Evolutionary conservation across 768 basidiomycete species (phyloP).

Genomic region (Scleroderma citrinum): DNA sequence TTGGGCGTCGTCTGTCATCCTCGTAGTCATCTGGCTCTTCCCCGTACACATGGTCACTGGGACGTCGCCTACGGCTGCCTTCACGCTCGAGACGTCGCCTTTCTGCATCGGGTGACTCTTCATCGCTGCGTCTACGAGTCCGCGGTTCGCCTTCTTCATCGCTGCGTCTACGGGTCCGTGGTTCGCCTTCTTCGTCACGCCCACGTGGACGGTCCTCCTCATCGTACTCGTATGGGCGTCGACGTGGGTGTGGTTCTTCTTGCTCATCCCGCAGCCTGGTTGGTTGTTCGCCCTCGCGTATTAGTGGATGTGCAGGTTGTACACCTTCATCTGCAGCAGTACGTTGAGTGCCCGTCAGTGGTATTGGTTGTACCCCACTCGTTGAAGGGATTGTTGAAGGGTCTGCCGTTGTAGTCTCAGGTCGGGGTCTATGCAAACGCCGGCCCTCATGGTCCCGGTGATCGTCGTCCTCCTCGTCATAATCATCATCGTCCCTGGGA

Average conservation of each 20-base stretch:
- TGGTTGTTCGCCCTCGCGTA: slow-evolving; percentile 8
- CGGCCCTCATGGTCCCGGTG: slow-evolving; percentile 4
- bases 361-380: not conserved
- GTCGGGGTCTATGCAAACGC: not conserved
- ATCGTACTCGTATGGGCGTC: no score
- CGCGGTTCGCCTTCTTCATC: not conserved
- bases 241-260: not conserved
- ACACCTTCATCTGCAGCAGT: no score
- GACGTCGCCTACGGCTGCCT: slow-evolving; percentile 4
- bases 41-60: slow-evolving; percentile 11
- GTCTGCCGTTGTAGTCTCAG: not conserved
- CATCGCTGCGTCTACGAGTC: not conserved
- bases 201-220: no score
- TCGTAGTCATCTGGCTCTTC: slow-evolving; percentile 10
- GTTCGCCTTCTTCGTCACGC: not conserved
- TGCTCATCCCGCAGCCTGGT: not conserved
- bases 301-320: no score
- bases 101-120: not conserved
- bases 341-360: no score
- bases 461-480: slow-evolving; percentile 16
- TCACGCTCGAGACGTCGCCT: not conserved
- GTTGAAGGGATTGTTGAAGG: not conserved
- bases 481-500: slow-evolving; percentile 4
- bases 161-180: not conserved
- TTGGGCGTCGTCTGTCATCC: slow-evolving; percentile 7